Conservation (phyloP, 192 early-diverging fungal genomes). For the Coemansia sp. region DNA sequence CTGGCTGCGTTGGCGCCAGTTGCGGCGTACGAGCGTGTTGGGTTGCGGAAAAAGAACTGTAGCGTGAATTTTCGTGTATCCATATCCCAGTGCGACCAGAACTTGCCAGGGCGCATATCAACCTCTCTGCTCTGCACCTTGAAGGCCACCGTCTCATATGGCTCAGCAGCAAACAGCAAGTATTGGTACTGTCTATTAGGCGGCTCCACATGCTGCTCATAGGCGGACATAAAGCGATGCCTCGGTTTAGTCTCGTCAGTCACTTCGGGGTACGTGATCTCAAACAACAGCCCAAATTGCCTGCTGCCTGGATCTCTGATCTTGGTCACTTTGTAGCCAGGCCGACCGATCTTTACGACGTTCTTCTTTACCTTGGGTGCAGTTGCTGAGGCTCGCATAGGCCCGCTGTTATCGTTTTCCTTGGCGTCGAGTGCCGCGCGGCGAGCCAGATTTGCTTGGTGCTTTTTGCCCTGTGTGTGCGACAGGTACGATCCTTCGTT, state of each 20-base stretch:
- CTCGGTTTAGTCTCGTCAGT: slow-evolving; percentile 78
- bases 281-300: slow-evolving; percentile 89
- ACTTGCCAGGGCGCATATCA: slow-evolving; percentile 79
- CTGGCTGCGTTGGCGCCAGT: slow-evolving; percentile 25
- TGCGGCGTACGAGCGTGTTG: slow-evolving; percentile 3
- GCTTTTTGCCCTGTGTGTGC: slow-evolving; percentile 98
- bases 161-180: slow-evolving; percentile 91
- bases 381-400: not conserved
- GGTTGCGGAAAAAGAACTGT: slow-evolving; percentile 79
- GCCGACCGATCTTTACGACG: slow-evolving; percentile 92
- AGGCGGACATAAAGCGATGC: slow-evolving; percentile 96
- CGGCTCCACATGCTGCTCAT: slow-evolving; percentile 87
- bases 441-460: slow-evolving; percentile 89
- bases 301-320: slow-evolving; percentile 81
- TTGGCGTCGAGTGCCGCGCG: slow-evolving; percentile 83
- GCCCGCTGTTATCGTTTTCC: slow-evolving; percentile 53
- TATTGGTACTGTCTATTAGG: slow-evolving; percentile 91
- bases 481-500: slow-evolving; percentile 95
- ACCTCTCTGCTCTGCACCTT: slow-evolving; percentile 91
- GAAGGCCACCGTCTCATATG: slow-evolving; percentile 93
- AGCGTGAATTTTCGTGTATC: slow-evolving; percentile 84
- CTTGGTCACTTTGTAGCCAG: slow-evolving; percentile 92
- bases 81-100: slow-evolving; percentile 94
- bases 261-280: slow-evolving; percentile 94
- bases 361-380: slow-evolving; percentile 60